Base-by-base conservation (phyloP, 2,329 filamentous ascomycete species). In the Colletotrichum spaethianum region DNA sequence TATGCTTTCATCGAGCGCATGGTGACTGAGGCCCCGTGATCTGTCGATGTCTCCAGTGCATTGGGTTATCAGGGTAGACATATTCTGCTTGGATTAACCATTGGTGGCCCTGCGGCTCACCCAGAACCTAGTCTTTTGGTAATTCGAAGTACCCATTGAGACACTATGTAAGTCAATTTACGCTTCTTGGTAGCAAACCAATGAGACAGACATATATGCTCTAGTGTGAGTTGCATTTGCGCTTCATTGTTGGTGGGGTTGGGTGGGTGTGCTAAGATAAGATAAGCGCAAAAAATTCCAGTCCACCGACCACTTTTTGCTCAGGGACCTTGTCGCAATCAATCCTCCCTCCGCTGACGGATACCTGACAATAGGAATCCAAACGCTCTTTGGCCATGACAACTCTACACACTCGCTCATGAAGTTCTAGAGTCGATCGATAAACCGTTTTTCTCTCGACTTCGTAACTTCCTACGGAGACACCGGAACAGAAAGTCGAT, bases 211-310 rank as follows among this genome's bases (percentile, higher is more conserved):
- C n/a, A 59, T 16, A 4, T 42, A 8, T 26, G n/a, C n/a, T n/a
- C n/a, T n/a, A n/a, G n/a, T 26, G 2, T 16, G 26, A 36, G 18
- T n/a, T 48, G 20, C n/a, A 11, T n/a, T 18, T 26, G 28, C n/a
- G n/a, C 18, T 18, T n/a, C 23, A 63, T 46, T 44, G 20, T 52
- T 38, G 33, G 61, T 70, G 70, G 67, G 61, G 67, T 40, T 42
- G 11, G 36, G 52, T 23, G 12, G 44, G n/a, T 12, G n/a, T 48
- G 57, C 46, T 57, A 53, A 67, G 72, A 73, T 74, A 74, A 74
- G 72, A 74, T 74, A 74, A 74, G 69, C 28, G 1, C 50, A 36
- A 66, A 73, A 73, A 73, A 70, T 55, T 46, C 28, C 53, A 64
- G 38, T 48, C 55, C n/a, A 40, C 46, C 63, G 20, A 48, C 56